phyloP scores from a whole-genome alignment of 305 asterid genomes.

The Solanum hybrid region DNA sequence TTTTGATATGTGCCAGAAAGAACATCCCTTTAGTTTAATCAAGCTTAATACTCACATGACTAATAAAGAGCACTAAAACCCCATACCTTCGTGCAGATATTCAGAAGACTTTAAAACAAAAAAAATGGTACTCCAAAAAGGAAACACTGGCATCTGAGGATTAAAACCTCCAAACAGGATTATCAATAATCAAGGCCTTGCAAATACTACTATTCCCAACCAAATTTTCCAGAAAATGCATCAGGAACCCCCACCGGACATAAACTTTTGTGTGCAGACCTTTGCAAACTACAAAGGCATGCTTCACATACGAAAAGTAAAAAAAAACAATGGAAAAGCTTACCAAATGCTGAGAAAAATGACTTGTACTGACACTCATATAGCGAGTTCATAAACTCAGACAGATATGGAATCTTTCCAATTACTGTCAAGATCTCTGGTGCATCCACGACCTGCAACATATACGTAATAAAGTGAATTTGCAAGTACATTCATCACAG shows the following conservation, averaged over 20 bases:
- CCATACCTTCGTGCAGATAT: not conserved
- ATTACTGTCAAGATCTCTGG: constrained; percentile 87
- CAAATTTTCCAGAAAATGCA: not conserved
- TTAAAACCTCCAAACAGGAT: not conserved
- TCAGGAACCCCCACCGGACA: not conserved
- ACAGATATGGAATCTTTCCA: constrained; percentile 62
- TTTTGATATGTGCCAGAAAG: not conserved
- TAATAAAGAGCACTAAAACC: not conserved
- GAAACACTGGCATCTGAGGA: not conserved
- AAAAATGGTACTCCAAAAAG: not conserved
- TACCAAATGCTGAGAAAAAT: constrained; percentile 80
- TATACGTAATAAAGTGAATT: constrained; percentile 6
- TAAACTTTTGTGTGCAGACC: not conserved
- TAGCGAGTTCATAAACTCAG: constrained; percentile 69
- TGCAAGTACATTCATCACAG: not conserved
- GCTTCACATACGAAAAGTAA: not conserved
- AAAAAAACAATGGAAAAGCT: constrained; percentile 8
- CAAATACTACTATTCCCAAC: not conserved
- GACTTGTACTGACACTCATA: constrained; percentile 78
- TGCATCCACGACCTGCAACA: constrained; percentile 85
- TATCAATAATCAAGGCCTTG: not conserved
- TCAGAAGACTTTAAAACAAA: not conserved
- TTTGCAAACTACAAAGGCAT: not conserved
- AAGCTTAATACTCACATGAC: not conserved
- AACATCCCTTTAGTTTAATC: not conserved